These are phyloP conservation scores for Pythium aphanidermatum DNA, from an alignment of 352 stramenopile genomes.

Conservation along the genomic window DNA sequence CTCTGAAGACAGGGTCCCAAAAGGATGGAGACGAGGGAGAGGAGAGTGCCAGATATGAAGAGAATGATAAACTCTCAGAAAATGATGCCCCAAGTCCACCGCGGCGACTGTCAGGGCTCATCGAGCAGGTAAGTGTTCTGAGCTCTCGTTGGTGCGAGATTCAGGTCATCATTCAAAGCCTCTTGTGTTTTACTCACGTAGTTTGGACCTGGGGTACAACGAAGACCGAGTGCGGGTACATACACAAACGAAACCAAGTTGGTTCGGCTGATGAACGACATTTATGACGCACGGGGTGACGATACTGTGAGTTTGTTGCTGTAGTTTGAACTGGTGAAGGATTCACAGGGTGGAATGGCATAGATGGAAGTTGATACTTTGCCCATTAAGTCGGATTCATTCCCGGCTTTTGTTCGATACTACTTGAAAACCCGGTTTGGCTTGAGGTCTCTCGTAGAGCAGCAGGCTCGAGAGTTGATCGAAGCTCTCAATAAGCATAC, in stretches of 20 bases:
- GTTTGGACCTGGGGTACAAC: constrained; percentile 1
- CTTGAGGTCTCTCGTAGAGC: constrained; percentile 48
- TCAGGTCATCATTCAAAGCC: no score
- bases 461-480: constrained; percentile 53
- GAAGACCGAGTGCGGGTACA: neutral
- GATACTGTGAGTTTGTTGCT: constrained; percentile 12
- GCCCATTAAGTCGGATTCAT: constrained; percentile 1
- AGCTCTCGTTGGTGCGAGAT: no score
- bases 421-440: constrained; percentile 69
- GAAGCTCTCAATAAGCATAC: constrained; percentile 27
- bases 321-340: no score
- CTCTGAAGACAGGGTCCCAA: no score
- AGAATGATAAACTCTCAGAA: no score
- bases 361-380: neutral
- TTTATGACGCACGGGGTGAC: constrained; percentile 52
- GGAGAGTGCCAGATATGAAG: no score
- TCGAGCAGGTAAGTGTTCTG: no score
- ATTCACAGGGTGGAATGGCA: no score
- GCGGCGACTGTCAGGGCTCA: no score
- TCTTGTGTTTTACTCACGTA: neutral
- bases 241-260: constrained; percentile 31
- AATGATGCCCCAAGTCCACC: no score
- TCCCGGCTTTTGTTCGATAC: constrained; percentile 39
- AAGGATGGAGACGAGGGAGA: no score
- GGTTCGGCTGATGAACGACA: constrained; percentile 53